Evolutionary conservation across 345 rosid genomes (phyloP), one percentile per base, ranked within the genome.

Genomic region (Kernera saxatilis): DNA sequence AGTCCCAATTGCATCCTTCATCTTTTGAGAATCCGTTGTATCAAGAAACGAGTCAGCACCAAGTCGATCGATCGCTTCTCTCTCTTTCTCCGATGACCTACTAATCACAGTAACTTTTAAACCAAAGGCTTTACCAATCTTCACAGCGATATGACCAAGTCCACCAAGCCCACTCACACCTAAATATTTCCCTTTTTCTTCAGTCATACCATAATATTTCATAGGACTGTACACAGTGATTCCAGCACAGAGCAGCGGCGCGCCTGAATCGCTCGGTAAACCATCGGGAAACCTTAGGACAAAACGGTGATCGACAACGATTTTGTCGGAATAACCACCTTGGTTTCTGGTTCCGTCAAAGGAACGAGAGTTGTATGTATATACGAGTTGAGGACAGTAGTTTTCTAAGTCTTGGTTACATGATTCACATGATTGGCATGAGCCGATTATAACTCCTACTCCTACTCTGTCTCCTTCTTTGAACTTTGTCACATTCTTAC

Each of bases 101-200:
- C 98, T 92, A 52, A 92, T 88, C 75, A 88, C 98, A 18, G 93
- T 87, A 44, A 92, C 95, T 75, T 81, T 88, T 77, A 92, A 70
- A 21, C 98, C 95, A 76, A 90, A 90, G 19, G 97, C 93, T 82
- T 87, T 92, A 32, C 82, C 98, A 29, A 92, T 72, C 78, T 86
- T 92, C 25, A 92, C 90, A 51, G 96, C 98, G 26, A 90, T 73
- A 79, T 92, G 98, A 64, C 97, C 98, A 59, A 92, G 86, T 41
- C 98, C 98, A 68, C 95, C 98, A 56, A 90, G 90, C 64, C 98
- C 98, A 12, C 77, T 87, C 4, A 92, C 82, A 65, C 98, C 98
- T 72, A 91, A 73, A 63, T 61, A 51, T 1, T 41, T 61, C 35
- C 66, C 66, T 61, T 41, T 61, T 26, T 43, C 66, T 61, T 61